Evolutionary conservation across 2,329 filamentous ascomycete species (phyloP).

Genomic region (Aspergillus sojae): DNA sequence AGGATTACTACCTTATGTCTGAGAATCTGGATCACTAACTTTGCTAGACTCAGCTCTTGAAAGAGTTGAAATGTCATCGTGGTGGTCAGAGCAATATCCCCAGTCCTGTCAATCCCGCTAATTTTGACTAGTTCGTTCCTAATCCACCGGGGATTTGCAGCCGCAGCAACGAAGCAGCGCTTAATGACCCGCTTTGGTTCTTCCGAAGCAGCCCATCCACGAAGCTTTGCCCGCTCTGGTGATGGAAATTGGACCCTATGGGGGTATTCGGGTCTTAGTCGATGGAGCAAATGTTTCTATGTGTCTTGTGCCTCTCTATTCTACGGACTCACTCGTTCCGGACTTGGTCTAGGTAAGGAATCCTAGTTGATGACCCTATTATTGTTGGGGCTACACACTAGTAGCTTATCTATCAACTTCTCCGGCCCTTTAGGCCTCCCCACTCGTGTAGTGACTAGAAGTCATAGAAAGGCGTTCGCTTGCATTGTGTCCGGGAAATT

Average conservation of each 20-base stretch:
- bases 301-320: background rate
- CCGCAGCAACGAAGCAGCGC: conserved; percentile 12
- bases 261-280: background rate
- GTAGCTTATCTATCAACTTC: conserved; percentile 3
- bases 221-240: background rate
- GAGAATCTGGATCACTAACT: background rate
- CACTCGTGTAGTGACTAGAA: conserved; percentile 15
- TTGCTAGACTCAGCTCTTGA: background rate
- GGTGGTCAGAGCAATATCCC: conserved; percentile 15
- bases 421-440: conserved; percentile 6
- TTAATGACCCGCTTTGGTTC: conserved; percentile 7
- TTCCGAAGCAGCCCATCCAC: conserved; percentile 3
- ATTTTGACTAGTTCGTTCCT: conserved; percentile 10
- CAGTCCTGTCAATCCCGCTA: conserved; percentile 14
- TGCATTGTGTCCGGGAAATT: background rate
- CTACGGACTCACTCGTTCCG: background rate
- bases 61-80: background rate
- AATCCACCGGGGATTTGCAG: conserved; percentile 8
- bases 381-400: conserved; percentile 7
- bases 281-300: background rate
- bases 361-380: conserved; percentile 13
- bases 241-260: background rate
- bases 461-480: background rate
- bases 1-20: conserved; percentile 7
- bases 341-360: background rate